phyloP scores from a whole-genome alignment of 352 stramenopile genomes.

The Peronospora tabacina region DNA sequence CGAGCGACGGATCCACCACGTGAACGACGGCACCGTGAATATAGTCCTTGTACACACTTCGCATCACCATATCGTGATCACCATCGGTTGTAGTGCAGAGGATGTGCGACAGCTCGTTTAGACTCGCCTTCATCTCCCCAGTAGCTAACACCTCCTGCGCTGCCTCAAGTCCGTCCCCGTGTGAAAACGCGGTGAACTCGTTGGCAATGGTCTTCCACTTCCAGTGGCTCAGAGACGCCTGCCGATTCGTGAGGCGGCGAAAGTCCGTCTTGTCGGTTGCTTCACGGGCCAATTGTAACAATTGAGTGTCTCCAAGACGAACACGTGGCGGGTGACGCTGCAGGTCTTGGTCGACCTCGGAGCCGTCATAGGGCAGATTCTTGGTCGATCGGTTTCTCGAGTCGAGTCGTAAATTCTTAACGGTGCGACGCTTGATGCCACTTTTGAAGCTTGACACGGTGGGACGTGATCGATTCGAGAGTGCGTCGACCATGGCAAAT shows the following conservation, averaged over 20 bases:
- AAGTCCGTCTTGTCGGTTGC: conserved; percentile 26
- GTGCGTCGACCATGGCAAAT: conserved; percentile 24
- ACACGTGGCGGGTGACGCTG: conserved; percentile 11
- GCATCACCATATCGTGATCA: conserved; percentile 34
- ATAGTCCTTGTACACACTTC: conserved; percentile 39
- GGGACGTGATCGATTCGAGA: conserved; percentile 12
- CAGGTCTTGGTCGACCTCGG: conserved; percentile 15
- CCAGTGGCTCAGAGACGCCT: conserved; percentile 27
- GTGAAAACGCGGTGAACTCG: conserved; percentile 27
- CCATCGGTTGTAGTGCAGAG: conserved; percentile 25
- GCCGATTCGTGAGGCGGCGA: conserved; percentile 17
- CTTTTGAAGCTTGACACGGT: conserved; percentile 24
- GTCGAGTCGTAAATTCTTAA: conserved; percentile 21
- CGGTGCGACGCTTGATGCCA: conserved; percentile 16
- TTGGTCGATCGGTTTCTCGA: conserved; percentile 21
- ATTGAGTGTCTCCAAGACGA: conserved; percentile 14
- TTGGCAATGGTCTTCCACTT: conserved; percentile 31
- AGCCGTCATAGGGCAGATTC: conserved; percentile 17
- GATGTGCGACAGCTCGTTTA: conserved; percentile 31
- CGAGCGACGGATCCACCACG: conserved; percentile 7
- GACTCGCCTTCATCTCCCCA: conserved; percentile 30
- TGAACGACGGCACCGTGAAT: conserved; percentile 44
- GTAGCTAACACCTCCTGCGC: conserved; percentile 25
- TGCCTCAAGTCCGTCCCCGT: conserved; percentile 30
- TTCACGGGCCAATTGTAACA: conserved; percentile 20